Conservation (phyloP, 306 rosid genomes). For the Trifolium pratense region DNA sequence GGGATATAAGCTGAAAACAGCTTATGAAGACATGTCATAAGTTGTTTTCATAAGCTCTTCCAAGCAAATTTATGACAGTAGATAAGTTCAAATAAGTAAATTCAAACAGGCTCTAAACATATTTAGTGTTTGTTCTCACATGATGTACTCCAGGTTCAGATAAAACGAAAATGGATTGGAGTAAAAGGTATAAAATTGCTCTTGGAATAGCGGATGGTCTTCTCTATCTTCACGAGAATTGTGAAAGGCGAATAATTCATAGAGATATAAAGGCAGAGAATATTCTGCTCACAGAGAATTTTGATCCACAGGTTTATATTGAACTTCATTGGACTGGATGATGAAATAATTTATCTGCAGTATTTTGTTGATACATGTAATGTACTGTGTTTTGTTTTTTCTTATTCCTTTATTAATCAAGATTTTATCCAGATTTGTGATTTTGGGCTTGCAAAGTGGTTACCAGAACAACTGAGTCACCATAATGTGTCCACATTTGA, state of each 20-base stretch:
- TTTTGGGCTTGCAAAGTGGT: conserved; percentile 97
- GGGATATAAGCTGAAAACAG: no score
- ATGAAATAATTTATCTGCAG: neutral
- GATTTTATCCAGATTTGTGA: conserved; percentile 78
- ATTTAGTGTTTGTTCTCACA: conserved; percentile 6
- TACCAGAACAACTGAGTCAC: conserved; percentile 86
- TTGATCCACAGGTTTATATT: conserved; percentile 81
- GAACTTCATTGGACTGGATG: conserved; percentile 18
- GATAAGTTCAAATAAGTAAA: no score
- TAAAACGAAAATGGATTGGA: conserved; percentile 68
- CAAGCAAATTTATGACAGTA: no score
- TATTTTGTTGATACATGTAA: neutral
- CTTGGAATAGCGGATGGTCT: conserved; percentile 81
- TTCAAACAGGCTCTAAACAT: neutral
- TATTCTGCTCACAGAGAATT: conserved; percentile 78
- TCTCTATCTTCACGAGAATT: conserved; percentile 79
- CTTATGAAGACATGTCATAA: no score
- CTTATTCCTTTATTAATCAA: conserved; percentile 32
- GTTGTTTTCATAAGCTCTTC: no score
- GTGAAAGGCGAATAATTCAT: conserved; percentile 86
- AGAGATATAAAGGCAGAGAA: conserved; percentile 93
- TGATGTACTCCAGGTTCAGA: conserved; percentile 54
- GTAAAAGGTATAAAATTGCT: conserved; percentile 75
- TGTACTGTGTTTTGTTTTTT: neutral
- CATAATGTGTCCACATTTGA: conserved; percentile 74